Evolutionary conservation across 1,284 basidiomycete species (phyloP).

Genomic region (Cutaneotrichosporon sp.): DNA sequence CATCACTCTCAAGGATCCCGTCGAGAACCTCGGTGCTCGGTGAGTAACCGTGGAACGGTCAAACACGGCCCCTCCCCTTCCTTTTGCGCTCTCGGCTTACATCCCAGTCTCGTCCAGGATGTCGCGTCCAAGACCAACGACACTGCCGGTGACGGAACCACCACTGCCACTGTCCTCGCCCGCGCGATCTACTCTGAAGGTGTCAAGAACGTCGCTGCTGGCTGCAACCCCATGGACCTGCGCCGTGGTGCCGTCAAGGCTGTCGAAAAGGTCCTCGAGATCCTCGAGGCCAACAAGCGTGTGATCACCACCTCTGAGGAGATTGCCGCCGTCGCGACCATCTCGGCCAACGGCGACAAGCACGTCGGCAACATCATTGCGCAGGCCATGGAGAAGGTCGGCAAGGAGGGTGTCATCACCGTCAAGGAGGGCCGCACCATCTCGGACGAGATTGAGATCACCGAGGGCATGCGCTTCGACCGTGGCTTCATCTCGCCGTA

Average conservation of each 20-base stretch:
- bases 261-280: conserved; percentile 90
- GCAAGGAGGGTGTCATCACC: conserved; percentile 99
- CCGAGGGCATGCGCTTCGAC: conserved; percentile 99
- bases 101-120: conserved; percentile 79
- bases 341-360: conserved; percentile 93
- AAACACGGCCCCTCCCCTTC: too few species aligned
- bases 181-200: conserved; percentile 97
- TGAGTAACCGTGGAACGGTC: conserved; percentile 49
- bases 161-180: conserved; percentile 93
- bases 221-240: conserved; percentile 99
- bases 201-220: conserved; percentile 96
- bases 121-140: conserved; percentile 97
- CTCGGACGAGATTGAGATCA: conserved; percentile 98
- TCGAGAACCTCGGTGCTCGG: conserved; percentile 98
- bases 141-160: conserved; percentile 95
- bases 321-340: conserved; percentile 92
- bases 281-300: conserved; percentile 83
- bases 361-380: conserved; percentile 95
- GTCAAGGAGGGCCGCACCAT: conserved; percentile 98
- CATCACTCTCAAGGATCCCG: conserved; percentile 93
- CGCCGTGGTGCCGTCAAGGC: conserved; percentile 93
- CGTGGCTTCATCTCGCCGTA: conserved; percentile 97
- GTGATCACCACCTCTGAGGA: conserved; percentile 95
- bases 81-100: too few species aligned
- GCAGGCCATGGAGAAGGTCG: conserved; percentile 99